These are phyloP conservation scores for Ophiostoma triangulosporum DNA, from an alignment of 2,329 filamentous ascomycete genomes.

Conservation along the genomic window DNA sequence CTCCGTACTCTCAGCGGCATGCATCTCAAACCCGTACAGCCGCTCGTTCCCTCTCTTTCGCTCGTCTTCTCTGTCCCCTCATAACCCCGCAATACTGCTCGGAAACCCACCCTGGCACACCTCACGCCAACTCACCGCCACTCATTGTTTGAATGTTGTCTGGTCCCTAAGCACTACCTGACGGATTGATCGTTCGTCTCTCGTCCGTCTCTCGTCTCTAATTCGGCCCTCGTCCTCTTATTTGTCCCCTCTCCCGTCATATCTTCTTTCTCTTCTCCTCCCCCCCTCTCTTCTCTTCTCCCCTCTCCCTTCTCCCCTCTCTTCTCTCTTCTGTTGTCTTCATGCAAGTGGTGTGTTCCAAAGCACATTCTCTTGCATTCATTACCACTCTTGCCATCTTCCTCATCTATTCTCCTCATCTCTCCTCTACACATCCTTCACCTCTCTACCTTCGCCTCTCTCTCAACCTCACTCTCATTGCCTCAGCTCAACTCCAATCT, in stretches of 20 bases:
- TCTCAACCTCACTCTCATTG: not conserved
- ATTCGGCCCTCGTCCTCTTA: too few species aligned
- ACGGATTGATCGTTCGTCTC: not conserved
- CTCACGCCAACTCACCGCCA: constrained; percentile 9
- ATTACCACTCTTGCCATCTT: not conserved
- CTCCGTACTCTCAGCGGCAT: too few species aligned
- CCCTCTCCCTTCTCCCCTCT: not conserved
- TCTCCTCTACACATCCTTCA: not conserved
- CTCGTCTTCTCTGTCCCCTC: constrained; percentile 1
- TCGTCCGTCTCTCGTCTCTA: not conserved
- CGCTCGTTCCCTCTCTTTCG: constrained; percentile 1
- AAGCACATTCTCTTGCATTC: not conserved
- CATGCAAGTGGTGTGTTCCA: constrained; percentile 1
- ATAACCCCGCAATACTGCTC: constrained; percentile 3
- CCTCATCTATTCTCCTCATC: not conserved
- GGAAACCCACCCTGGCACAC: constrained; percentile 2
- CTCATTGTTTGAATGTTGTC: too few species aligned
- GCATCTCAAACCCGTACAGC: too few species aligned
- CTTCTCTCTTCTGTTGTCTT: not conserved
- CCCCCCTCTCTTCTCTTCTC: not conserved
- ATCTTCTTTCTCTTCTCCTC: not conserved
- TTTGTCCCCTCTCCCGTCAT: not conserved
- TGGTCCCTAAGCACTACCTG: too few species aligned
- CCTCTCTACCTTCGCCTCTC: not conserved
- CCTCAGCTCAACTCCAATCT: not conserved